phyloP scores from a whole-genome alignment of 345 rosid species.

The Boechera retrofracta region DNA sequence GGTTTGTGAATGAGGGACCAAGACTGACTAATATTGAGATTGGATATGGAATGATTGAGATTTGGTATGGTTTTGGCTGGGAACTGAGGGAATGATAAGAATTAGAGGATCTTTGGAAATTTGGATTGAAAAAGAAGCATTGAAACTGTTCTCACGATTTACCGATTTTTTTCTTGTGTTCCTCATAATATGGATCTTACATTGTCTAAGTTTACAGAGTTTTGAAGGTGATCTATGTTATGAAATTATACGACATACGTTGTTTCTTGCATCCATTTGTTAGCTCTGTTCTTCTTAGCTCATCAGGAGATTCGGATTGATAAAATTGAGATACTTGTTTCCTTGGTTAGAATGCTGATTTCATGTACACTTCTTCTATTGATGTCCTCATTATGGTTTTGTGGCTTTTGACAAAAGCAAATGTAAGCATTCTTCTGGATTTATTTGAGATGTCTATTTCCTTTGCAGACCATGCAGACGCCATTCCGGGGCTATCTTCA shows the following conservation, averaged over 20 bases:
- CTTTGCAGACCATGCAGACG: constrained; percentile 4
- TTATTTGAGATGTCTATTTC: neutral
- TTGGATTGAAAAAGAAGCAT: neutral
- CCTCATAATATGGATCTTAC: neutral
- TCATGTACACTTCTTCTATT: neutral
- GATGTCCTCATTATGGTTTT: neutral
- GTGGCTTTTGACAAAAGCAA: neutral
- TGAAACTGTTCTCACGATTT: neutral
- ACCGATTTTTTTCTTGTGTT: neutral
- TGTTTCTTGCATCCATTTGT: neutral
- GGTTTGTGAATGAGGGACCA: neutral
- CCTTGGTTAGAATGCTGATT: neutral
- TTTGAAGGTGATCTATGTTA: neutral
- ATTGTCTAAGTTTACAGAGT: neutral
- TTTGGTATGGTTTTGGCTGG: neutral
- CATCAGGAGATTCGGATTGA: neutral
- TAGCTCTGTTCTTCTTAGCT: neutral
- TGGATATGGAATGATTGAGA: neutral
- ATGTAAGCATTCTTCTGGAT: neutral
- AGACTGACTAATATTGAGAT: neutral
- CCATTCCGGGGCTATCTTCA: neutral
- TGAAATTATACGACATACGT: neutral
- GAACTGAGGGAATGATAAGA: neutral
- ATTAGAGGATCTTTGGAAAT: neutral
- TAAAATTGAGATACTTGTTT: neutral